These are phyloP conservation scores for Chenopodium quinoa DNA, from an alignment of 148 eudicot species.

Conservation along the genomic window DNA sequence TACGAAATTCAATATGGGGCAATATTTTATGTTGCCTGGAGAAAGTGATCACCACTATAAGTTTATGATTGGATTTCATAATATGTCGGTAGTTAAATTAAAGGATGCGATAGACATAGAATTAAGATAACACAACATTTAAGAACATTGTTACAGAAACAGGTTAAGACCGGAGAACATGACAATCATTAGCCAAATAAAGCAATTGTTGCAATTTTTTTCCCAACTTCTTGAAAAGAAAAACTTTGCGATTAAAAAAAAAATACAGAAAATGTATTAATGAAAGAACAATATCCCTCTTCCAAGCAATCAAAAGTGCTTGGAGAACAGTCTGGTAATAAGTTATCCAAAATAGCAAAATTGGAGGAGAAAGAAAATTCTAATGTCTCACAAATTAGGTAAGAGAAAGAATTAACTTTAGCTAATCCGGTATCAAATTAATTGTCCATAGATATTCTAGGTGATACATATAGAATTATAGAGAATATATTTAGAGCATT, in stretches of 20 bases:
- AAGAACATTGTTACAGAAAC: neutral
- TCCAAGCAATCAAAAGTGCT: neutral
- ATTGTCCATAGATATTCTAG: neutral
- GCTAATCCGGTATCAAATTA: neutral
- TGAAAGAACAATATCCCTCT: neutral
- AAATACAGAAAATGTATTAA: too few species aligned
- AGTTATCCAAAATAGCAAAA: too few species aligned
- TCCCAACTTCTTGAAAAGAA: too few species aligned
- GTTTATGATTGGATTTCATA: neutral
- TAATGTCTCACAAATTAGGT: neutral
- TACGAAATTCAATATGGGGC: too few species aligned
- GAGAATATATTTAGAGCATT: conserved; percentile 2
- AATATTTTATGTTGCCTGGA: too few species aligned
- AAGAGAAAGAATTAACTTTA: neutral
- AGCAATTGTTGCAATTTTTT: too few species aligned
- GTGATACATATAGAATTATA: neutral
- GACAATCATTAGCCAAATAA: neutral
- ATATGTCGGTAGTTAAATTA: neutral
- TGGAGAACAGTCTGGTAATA: neutral
- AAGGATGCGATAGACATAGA: neutral
- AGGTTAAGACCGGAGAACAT: too few species aligned
- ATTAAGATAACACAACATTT: neutral
- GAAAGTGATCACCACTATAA: too few species aligned
- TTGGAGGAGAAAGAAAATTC: neutral
- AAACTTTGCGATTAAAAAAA: too few species aligned